Percentiles rank a stretch among this genome's conserved stretches.
Conservation (phyloP, 345 rosid species). For the Salix brachista region DNA sequence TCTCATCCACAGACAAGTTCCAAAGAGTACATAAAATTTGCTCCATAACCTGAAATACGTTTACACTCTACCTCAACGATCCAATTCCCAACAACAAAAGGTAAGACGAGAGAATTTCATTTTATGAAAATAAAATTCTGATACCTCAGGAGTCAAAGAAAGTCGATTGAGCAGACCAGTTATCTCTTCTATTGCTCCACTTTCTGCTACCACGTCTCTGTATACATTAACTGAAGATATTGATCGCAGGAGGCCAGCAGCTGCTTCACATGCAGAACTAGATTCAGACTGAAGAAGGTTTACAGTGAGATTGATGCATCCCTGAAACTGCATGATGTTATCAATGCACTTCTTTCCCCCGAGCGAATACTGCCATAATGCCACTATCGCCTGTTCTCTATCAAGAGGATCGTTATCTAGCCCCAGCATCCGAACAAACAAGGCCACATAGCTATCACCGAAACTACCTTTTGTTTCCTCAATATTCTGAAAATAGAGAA, state of each 20-base stretch:
- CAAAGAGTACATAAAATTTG: slow-evolving; percentile 70
- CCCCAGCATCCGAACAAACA: slow-evolving; percentile 90
- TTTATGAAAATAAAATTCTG: slow-evolving; percentile 23
- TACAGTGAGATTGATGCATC: slow-evolving; percentile 65
- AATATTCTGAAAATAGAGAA: slow-evolving; percentile 39
- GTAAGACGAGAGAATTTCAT: slow-evolving; percentile 11
- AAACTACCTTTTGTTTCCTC: slow-evolving; percentile 28
- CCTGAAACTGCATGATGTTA: slow-evolving; percentile 66
- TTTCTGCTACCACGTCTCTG: slow-evolving; percentile 67
- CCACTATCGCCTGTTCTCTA: slow-evolving; percentile 71
- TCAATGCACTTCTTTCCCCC: slow-evolving; percentile 82
- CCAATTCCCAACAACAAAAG: slow-evolving; percentile 17
- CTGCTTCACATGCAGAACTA: slow-evolving; percentile 61
- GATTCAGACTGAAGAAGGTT: slow-evolving; percentile 73
- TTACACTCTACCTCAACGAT: slow-evolving; percentile 18
- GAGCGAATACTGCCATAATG: slow-evolving; percentile 74
- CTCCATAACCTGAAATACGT: slow-evolving; percentile 60
- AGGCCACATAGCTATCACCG: slow-evolving; percentile 58
- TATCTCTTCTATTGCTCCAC: slow-evolving; percentile 84
- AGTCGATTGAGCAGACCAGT: slow-evolving; percentile 52
- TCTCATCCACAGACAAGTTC: slow-evolving; percentile 83
- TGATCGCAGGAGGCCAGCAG: slow-evolving; percentile 76
- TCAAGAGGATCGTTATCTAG: slow-evolving; percentile 76
- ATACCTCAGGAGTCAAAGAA: slow-evolving; percentile 73
- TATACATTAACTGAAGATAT: slow-evolving; percentile 64